phyloP scores from a whole-genome alignment of 2,329 filamentous ascomycete species.

The Trichoderma oligosporum region DNA sequence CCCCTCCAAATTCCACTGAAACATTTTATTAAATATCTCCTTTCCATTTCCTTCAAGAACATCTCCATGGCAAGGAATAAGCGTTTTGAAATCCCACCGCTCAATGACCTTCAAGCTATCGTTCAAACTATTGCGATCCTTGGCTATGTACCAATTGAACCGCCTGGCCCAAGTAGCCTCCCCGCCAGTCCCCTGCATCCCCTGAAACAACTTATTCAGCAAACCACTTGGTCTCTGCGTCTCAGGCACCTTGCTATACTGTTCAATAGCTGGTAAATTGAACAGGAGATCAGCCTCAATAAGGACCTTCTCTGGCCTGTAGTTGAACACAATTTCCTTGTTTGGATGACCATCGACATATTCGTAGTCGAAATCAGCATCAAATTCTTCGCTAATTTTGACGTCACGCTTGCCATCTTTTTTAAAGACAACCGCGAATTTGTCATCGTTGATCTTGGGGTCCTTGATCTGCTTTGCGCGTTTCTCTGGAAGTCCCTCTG shows the following conservation, averaged over 20 bases:
- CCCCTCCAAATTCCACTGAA: constrained; percentile 72
- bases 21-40: constrained; percentile 70
- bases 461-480: constrained; percentile 51
- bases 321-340: constrained; percentile 83
- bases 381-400: constrained; percentile 71
- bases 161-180: constrained; percentile 72
- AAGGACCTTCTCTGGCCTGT: constrained; percentile 72
- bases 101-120: constrained; percentile 66
- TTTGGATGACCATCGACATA: constrained; percentile 77
- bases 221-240: constrained; percentile 31
- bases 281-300: constrained; percentile 91
- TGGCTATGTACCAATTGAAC: constrained; percentile 73
- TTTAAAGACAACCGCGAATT: constrained; percentile 66
- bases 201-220: constrained; percentile 43
- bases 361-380: constrained; percentile 80
- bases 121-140: constrained; percentile 65
- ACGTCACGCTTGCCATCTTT: constrained; percentile 49
- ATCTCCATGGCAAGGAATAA: constrained; percentile 94
- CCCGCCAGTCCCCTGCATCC: constrained; percentile 59
- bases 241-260: constrained; percentile 68
- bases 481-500: constrained; percentile 80
- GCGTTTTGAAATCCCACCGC: constrained; percentile 76
- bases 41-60: constrained; percentile 73
- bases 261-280: constrained; percentile 83
- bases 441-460: constrained; percentile 45